Evolutionary conservation across 768 basidiomycete species (phyloP), one percentile per base, ranked within the genome.

Genomic region (Leucosporidium yakuticum): DNA sequence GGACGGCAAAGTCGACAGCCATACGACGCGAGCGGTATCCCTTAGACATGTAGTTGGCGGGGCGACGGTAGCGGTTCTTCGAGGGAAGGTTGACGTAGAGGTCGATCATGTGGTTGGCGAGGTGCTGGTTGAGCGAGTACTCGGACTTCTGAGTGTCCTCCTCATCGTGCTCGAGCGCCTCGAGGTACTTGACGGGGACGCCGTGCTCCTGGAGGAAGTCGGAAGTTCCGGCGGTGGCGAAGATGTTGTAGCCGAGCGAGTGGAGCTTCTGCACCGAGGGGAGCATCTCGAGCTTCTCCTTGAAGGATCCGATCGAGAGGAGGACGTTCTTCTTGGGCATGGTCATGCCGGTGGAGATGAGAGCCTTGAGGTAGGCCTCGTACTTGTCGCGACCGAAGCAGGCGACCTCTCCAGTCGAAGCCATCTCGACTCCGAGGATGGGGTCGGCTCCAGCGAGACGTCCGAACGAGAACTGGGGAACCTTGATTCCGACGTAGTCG

Each of bases 81-180:
- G 95, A 97, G 3, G 96, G 96, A 74, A 99, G 82, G 79, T 99
- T 99, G 85, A 99, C 95, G 79, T 97, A 99, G 86, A 98, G 90
- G 80, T 99, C 96, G 77, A 99, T 99, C 74, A 96, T 82, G 79
- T 71, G 69, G 70, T 76, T 76, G 44, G 90, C 91, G 69, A 99
- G 81, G 81, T 99, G 96, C 78, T 96, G 92, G 6, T 91, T 93
- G 66, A 99, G 82, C 0, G 96, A 98, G 79, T 97, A 99, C 78
- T 98, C 96, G 4, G 91, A 90, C 79, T 99, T 99, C 79, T 94
- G 90, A 71, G 87, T 80, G 86, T 86, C 75, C 29, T 78, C 78
- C 64, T 89, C 90, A 19, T 79, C 78, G 39, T 78, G 78, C 5
- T 85, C 86, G 44, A 97, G 67, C 62, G 68, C 69, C 67, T 76